Evolutionary conservation across 768 basidiomycete genomes (phyloP).

Genomic region (Lepiota subincarnata): DNA sequence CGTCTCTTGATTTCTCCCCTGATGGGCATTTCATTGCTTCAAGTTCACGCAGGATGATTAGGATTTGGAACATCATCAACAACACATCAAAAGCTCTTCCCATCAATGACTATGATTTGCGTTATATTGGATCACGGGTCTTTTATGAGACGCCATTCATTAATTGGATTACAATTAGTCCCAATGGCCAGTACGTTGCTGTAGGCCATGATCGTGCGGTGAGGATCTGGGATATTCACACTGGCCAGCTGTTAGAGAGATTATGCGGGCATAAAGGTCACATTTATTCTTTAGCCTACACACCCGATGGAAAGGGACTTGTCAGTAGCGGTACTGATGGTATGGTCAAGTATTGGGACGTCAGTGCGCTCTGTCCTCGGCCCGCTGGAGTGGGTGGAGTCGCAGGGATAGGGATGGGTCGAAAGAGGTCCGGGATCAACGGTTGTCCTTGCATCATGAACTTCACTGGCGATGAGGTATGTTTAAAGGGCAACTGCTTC

Average conservation of each 20-base stretch:
- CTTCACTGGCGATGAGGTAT: constrained; percentile 80
- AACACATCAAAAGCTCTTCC: constrained; percentile 33
- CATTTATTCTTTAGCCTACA: constrained; percentile 83
- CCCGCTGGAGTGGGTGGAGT: constrained; percentile 25
- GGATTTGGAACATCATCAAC: constrained; percentile 36
- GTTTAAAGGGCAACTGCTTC: constrained; percentile 15
- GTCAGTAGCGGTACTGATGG: constrained; percentile 87
- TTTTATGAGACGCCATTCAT: too few species aligned
- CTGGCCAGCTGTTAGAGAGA: constrained; percentile 60
- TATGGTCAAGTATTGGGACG: constrained; percentile 81
- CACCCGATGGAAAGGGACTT: constrained; percentile 83
- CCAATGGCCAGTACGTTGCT: constrained; percentile 60
- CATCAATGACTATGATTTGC: constrained; percentile 39
- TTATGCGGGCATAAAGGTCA: constrained; percentile 71
- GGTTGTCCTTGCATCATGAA: constrained; percentile 60
- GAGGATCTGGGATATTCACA: constrained; percentile 70
- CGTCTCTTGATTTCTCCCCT: constrained; percentile 82
- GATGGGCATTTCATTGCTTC: constrained; percentile 84
- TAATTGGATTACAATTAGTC: constrained; percentile 73
- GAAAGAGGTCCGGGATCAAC: constrained; percentile 52
- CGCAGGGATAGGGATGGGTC: constrained; percentile 38
- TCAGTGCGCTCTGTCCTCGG: constrained; percentile 69
- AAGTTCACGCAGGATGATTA: constrained; percentile 64
- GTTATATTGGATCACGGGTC: constrained; percentile 49
- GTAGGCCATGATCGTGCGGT: constrained; percentile 69